These are phyloP conservation scores for Vaccinium myrtillus DNA, from an alignment of 148 eudicot species.

Conservation along the genomic window DNA sequence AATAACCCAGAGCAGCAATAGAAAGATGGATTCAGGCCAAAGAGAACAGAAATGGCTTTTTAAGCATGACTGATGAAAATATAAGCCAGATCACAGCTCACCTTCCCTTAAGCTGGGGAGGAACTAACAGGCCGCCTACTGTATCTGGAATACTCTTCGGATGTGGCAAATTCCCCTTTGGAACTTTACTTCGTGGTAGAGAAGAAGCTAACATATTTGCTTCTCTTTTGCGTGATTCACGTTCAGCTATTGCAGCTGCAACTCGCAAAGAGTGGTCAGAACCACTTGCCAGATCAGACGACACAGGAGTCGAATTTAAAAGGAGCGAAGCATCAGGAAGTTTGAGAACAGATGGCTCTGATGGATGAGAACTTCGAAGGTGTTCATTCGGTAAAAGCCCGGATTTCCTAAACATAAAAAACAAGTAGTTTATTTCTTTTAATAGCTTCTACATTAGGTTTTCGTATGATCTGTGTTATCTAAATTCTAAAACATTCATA, in stretches of 20 bases:
- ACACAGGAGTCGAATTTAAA: conserved; percentile 48
- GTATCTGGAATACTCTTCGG: conserved; percentile 73
- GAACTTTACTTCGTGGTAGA: conserved; percentile 57
- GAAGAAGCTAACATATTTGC: conserved; percentile 45
- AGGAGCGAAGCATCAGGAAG: conserved; percentile 84
- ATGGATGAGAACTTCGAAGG: conserved; percentile 20
- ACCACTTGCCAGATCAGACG: conserved; percentile 34
- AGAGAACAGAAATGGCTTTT: neutral
- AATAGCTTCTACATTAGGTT: neutral
- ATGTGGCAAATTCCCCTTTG: conserved; percentile 63
- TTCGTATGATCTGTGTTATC: neutral
- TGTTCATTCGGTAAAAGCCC: conserved; percentile 19
- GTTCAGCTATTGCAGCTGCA: conserved; percentile 82
- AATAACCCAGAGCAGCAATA: neutral
- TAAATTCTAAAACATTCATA: neutral
- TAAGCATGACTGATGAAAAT: neutral
- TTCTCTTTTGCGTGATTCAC: conserved; percentile 75
- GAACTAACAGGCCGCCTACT: conserved; percentile 53
- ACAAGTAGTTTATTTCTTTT: neutral
- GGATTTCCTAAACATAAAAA: conserved; percentile 24
- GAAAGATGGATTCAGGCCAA: neutral
- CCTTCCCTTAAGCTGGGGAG: conserved; percentile 95
- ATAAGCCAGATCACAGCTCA: conserved; percentile 24
- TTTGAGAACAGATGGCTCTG: conserved; percentile 42
- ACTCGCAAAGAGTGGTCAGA: conserved; percentile 80